A percentile compares a stretch with the other conserved stretches of the same genome.
Conservation (phyloP, 2,329 filamentous ascomycete genomes). For the Hawksworthiomyces lignivorus region DNA sequence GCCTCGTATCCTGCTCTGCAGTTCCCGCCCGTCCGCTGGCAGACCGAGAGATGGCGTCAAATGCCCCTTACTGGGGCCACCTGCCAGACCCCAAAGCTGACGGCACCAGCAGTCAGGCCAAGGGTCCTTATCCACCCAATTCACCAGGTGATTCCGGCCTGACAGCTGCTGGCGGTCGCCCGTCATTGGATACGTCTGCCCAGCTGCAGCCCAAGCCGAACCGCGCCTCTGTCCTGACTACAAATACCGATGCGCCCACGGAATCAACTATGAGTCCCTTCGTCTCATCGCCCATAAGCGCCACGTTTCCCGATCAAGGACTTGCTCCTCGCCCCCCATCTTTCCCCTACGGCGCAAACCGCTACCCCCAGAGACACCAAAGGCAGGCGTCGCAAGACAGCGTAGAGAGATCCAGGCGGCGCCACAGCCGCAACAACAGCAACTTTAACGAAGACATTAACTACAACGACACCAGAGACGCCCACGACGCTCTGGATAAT, state of each 20-base stretch:
- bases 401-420: slow-evolving; percentile 24
- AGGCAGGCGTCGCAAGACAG: slow-evolving; percentile 5
- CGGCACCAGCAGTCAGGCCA: slow-evolving; percentile 24
- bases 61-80: slow-evolving; percentile 50
- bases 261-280: slow-evolving; percentile 53
- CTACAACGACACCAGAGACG: slow-evolving; percentile 16
- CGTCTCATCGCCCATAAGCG: slow-evolving; percentile 45
- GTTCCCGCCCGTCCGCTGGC: slow-evolving; percentile 13
- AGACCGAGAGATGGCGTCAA: slow-evolving; percentile 29
- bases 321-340: slow-evolving; percentile 54
- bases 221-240: slow-evolving; percentile 48
- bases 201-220: slow-evolving; percentile 39
- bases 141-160: slow-evolving; percentile 7
- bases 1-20: neutral
- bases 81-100: slow-evolving; percentile 41
- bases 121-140: slow-evolving; percentile 22
- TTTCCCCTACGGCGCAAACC: slow-evolving; percentile 38
- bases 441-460: slow-evolving; percentile 24
- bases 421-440: slow-evolving; percentile 35
- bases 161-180: slow-evolving; percentile 19
- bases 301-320: slow-evolving; percentile 42
- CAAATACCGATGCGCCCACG: slow-evolving; percentile 45
- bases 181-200: slow-evolving; percentile 26
- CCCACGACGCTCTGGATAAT: slow-evolving; percentile 6
- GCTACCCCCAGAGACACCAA: slow-evolving; percentile 32